Percentiles rank a stretch among this genome's conserved stretches.
Evolutionary conservation across 2,329 filamentous ascomycete species (phyloP).

Genomic region (Drechslera avenae): DNA sequence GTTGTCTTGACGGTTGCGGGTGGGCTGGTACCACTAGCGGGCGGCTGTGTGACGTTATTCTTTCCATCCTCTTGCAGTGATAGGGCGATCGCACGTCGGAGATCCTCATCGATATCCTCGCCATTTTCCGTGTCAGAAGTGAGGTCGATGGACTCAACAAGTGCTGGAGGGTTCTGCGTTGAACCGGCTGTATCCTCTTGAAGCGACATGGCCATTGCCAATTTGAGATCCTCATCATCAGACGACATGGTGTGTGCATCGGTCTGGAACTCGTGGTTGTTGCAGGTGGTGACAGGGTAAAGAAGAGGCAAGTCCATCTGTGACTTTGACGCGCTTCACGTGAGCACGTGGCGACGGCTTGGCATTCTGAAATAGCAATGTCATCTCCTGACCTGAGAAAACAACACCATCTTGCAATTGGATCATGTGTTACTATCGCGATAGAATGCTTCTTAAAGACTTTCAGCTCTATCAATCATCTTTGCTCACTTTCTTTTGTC

Average conservation of each 20-base stretch:
- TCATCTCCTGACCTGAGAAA: no score
- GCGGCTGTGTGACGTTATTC: not conserved
- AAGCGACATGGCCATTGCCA: constrained; percentile 39
- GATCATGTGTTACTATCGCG: no score
- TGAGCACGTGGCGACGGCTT: constrained; percentile 25
- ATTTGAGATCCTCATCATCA: constrained; percentile 37
- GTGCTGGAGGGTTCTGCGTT: not conserved
- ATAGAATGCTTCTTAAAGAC: no score
- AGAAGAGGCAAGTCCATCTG: constrained; percentile 1
- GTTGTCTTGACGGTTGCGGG: not conserved
- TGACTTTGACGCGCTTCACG: constrained; percentile 22
- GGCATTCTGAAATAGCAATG: not conserved
- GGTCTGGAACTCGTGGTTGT: constrained; percentile 2
- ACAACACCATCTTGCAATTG: no score
- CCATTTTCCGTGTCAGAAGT: constrained; percentile 24
- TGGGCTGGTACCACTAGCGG: not conserved
- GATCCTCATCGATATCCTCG: constrained; percentile 24
- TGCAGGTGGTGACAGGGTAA: not conserved
- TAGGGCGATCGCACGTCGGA: constrained; percentile 36
- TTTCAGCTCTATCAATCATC: no score
- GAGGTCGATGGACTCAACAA: constrained; percentile 21
- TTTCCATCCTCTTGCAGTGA: constrained; percentile 25
- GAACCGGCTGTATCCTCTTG: constrained; percentile 19
- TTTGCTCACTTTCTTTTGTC: not conserved
- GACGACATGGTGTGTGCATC: constrained; percentile 27